Conservation (phyloP, 208 protist species). For the Trichomonas vaginalis region DNA sequence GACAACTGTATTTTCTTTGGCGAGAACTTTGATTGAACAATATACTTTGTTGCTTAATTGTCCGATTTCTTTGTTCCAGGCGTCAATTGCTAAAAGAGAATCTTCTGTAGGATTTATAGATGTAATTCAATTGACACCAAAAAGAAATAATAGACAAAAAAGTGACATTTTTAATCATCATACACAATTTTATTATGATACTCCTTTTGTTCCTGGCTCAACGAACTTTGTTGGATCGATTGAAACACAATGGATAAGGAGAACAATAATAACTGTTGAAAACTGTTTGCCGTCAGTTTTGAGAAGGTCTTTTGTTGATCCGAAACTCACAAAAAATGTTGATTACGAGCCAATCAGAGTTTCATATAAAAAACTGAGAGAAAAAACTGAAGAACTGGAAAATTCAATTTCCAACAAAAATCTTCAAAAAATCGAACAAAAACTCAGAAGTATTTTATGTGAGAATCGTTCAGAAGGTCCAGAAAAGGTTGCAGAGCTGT, state of each 20-base stretch:
- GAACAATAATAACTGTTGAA: background rate
- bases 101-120: background rate
- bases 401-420: background rate
- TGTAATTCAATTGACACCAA: background rate
- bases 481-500: background rate
- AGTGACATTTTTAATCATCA: background rate
- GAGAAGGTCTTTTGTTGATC: background rate
- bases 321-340: background rate
- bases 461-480: background rate
- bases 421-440: background rate
- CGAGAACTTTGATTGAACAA: background rate
- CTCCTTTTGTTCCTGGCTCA: background rate
- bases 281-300: background rate
- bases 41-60: background rate
- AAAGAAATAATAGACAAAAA: background rate
- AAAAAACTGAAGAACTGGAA: background rate
- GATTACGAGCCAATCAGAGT: background rate
- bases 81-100: background rate
- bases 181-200: background rate
- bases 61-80: background rate
- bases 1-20: background rate
- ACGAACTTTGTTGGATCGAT: background rate
- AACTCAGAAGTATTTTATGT: background rate
- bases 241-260: background rate
- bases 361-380: background rate